Conservation (phyloP, 495 filamentous ascomycete genomes). For the Aspergillus biplanus region DNA sequence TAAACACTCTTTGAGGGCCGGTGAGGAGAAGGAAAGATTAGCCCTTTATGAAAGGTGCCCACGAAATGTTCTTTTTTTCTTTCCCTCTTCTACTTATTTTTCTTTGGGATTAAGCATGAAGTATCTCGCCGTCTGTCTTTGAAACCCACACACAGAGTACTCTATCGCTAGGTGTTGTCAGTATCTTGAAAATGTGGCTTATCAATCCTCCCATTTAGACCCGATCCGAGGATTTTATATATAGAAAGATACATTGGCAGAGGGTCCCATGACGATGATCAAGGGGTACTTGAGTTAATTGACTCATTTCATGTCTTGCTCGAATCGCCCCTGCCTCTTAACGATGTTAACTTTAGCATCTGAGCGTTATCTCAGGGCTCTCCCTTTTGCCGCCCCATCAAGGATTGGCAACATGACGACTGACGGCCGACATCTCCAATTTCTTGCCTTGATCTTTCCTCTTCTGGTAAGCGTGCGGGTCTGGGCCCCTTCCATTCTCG, state of each 20-base stretch:
- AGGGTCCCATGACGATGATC: neutral
- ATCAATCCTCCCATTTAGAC: neutral
- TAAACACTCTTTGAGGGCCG: constrained; percentile 13
- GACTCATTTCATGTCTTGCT: neutral
- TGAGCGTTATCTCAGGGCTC: too few species aligned
- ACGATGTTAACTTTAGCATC: too few species aligned
- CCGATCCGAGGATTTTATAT: neutral
- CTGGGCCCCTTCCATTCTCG: constrained; percentile 2
- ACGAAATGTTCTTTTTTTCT: too few species aligned
- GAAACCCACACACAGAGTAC: too few species aligned
- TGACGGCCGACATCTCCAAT: neutral
- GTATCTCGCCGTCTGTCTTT: too few species aligned
- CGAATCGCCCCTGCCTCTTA: neutral
- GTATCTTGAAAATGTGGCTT: neutral
- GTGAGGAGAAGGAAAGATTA: constrained; percentile 4
- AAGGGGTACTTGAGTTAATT: neutral
- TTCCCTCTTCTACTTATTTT: too few species aligned
- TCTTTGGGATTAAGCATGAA: too few species aligned
- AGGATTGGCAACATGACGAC: too few species aligned
- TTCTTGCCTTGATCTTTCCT: constrained; percentile 3
- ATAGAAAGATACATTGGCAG: constrained; percentile 2
- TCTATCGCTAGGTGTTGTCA: too few species aligned
- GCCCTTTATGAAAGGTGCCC: neutral
- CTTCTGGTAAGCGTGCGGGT: constrained; percentile 8
- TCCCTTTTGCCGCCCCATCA: too few species aligned